Conservation (phyloP, 2,329 filamentous ascomycete genomes). For the Chalaropsis thielavioides region DNA sequence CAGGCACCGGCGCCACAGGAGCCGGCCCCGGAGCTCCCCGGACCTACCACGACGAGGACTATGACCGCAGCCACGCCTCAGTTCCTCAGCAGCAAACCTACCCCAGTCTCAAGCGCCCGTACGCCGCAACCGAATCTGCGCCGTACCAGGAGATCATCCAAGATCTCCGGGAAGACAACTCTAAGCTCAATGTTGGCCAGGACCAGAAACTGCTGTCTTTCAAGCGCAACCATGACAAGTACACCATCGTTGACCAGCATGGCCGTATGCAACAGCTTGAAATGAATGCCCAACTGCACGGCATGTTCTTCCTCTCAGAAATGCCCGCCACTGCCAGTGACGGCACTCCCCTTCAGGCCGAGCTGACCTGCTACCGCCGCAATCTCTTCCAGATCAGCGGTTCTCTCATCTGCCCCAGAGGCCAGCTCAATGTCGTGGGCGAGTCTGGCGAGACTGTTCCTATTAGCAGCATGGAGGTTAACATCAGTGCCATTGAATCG, state of each 20-base stretch:
- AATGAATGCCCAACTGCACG: conserved; percentile 60
- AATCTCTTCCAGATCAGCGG: conserved; percentile 96
- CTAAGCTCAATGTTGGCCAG: conserved; percentile 42
- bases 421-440: conserved; percentile 63
- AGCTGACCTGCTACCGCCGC: conserved; percentile 87
- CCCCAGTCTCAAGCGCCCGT: conserved; percentile 42
- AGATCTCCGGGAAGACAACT: conserved; percentile 43
- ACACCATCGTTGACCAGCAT: conserved; percentile 45
- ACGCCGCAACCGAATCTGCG: conserved; percentile 34
- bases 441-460: conserved; percentile 74
- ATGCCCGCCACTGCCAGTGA: conserved; percentile 51
- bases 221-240: conserved; percentile 42
- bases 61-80: conserved; percentile 31
- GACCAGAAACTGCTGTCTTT: conserved; percentile 48
- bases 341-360: conserved; percentile 49
- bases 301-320: conserved; percentile 80
- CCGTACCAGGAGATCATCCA: conserved; percentile 47
- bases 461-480: conserved; percentile 69
- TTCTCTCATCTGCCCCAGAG: conserved; percentile 65
- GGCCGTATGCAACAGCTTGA: conserved; percentile 47
- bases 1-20: not conserved
- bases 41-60: conserved; percentile 27
- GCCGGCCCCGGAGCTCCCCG: not conserved
- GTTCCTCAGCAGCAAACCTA: conserved; percentile 36
- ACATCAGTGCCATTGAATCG: conserved; percentile 84